Evolutionary conservation across 1,284 basidiomycete genomes (phyloP), one percentile per base, ranked within the genome.

Genomic region (Psilocybe mexicana): DNA sequence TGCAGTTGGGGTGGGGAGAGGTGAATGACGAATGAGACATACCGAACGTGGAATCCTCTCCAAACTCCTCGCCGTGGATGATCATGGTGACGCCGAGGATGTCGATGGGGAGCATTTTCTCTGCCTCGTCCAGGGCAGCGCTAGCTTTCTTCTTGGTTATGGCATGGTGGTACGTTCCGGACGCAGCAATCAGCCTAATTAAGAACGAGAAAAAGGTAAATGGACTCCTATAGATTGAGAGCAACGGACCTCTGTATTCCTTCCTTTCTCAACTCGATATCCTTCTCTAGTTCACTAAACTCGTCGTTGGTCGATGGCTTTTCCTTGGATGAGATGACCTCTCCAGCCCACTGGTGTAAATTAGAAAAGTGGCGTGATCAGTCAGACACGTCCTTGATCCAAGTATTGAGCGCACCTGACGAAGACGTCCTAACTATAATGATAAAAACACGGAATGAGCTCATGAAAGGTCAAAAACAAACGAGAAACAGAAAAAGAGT

Each of bases 71-170:
- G 10, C 93, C 93, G 67, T 93, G 90, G 30, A 82, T 79, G 58
- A 93, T 88, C 93, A 95, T 93, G 43, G 92, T 89, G 52, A 92
- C 79, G 1, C 93, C 93, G 5, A 95, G 76, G 25, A 86, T 84
- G 65, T 94, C 93, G 28, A 92, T 76, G 0, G 88, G 83, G 24
- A 90, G 73, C 33, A 89, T 74, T 68, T 90, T 90, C 61, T 85
- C 86, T 1, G 76, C 69, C 57, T 84, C 82, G 35, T 83, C 83
- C 1, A 86, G 73, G 1, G 77, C 81, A 14, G 79, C 77, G n/a
- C 77, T 82, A 2, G 80, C 74, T 65, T 84, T 87, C 75, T 86
- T 91, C 79, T 89, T 90, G 14, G 82, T 77, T 8, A 92, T 71
- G 8, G 75, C 75, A 63, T 80, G 79, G 55, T 87, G 80, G 63